Evolutionary conservation across 2,329 filamentous ascomycete genomes (phyloP).

Genomic region (Colletotrichum phormii): DNA sequence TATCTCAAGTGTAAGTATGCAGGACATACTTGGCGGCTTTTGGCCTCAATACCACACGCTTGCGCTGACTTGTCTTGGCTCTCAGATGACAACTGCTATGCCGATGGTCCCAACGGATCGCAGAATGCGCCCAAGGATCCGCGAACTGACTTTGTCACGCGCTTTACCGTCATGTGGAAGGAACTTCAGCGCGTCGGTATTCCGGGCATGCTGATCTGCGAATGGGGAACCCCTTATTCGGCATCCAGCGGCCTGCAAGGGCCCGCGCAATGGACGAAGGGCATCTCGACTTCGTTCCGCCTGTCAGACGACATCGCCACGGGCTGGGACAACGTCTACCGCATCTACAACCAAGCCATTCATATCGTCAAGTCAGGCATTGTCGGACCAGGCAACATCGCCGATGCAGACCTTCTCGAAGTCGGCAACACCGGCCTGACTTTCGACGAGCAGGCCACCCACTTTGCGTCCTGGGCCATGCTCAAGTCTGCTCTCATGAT

Average conservation of each 20-base stretch:
- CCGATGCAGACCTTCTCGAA: not conserved
- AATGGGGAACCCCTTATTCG: not conserved
- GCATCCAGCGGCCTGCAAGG: not conserved
- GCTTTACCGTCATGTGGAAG: not conserved
- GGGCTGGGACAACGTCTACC: not conserved
- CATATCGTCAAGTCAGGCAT: not conserved
- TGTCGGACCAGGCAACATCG: not conserved
- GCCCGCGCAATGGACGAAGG: not conserved
- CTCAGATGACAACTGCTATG: not conserved
- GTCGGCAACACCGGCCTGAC: not conserved
- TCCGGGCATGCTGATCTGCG: not conserved
- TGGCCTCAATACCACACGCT: not conserved
- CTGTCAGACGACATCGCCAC: not conserved
- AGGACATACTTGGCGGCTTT: not conserved
- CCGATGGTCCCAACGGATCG: not conserved
- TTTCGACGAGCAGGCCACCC: not conserved
- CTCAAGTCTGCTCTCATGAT: not conserved
- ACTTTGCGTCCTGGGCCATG: not conserved
- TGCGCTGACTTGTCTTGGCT: not conserved
- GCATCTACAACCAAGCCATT: not conserved
- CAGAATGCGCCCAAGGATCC: not conserved
- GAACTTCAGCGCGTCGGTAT: not conserved
- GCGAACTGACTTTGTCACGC: not conserved
- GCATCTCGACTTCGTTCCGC: not conserved
- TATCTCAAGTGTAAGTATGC: slow-evolving; percentile 3